Evolutionary conservation across 2,329 filamentous ascomycete genomes (phyloP).

Genomic region (Thermothelomyces thermophilus): DNA sequence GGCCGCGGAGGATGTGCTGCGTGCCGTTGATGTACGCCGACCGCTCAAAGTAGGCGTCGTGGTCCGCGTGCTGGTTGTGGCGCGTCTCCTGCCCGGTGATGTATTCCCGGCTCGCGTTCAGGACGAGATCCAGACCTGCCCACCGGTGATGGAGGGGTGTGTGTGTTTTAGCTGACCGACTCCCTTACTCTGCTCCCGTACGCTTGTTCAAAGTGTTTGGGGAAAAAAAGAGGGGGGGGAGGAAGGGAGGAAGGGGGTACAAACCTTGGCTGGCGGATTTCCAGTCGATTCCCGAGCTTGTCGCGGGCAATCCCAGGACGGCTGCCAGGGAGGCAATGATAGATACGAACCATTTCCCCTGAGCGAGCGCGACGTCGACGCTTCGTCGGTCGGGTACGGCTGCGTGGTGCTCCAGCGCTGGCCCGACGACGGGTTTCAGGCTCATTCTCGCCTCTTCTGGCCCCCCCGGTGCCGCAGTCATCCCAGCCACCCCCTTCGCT

Average conservation of each 20-base stretch:
- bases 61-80: slow-evolving; percentile 18
- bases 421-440: not conserved
- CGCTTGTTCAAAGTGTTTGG: too few relatives aligned
- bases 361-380: not conserved
- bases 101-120: slow-evolving; percentile 37
- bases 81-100: slow-evolving; percentile 10
- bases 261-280: slow-evolving; percentile 10
- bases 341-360: not conserved
- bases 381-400: not conserved
- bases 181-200: too few relatives aligned
- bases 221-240: too few relatives aligned
- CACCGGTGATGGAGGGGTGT: not conserved
- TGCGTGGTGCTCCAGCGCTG: not conserved
- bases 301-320: not conserved
- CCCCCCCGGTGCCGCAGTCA: too few relatives aligned
- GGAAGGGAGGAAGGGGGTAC: too few relatives aligned
- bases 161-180: not conserved
- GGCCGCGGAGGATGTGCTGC: slow-evolving; percentile 56
- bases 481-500: not conserved
- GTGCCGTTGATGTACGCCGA: slow-evolving; percentile 59
- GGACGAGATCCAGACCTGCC: slow-evolving; percentile 39
- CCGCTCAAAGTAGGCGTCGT: slow-evolving; percentile 44
- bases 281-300: slow-evolving; percentile 13
- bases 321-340: not conserved
- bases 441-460: not conserved